A percentile compares a stretch with the other conserved stretches of the same genome.
phyloP scores from a whole-genome alignment of 257 asterid genomes.

The Rauvolfia tetraphylla region DNA sequence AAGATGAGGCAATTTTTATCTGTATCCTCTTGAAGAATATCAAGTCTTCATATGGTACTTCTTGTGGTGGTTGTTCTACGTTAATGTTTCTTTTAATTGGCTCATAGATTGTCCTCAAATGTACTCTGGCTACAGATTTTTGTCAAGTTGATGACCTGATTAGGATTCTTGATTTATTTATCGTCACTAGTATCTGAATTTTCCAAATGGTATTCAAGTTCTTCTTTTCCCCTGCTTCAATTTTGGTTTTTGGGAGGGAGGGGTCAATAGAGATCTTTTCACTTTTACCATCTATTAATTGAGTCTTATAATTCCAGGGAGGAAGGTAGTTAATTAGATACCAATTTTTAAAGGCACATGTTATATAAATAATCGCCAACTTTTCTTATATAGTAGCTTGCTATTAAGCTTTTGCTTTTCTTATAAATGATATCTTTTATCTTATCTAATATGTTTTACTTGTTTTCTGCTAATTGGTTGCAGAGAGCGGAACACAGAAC shows the following conservation, averaged over 20 bases:
- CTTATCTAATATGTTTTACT: slow-evolving; percentile 10
- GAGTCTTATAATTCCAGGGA: neutral
- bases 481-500: slow-evolving; percentile 80
- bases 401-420: neutral
- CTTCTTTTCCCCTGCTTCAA: too few species aligned
- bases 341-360: neutral
- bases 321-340: neutral
- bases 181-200: neutral
- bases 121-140: neutral
- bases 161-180: neutral
- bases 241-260: neutral
- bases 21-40: neutral
- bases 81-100: neutral
- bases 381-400: neutral
- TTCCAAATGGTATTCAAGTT: neutral
- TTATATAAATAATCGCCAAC: neutral
- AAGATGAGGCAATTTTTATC: neutral
- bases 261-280: neutral
- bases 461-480: slow-evolving; percentile 17
- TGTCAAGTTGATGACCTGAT: neutral
- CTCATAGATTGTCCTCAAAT: neutral
- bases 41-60: neutral
- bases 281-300: neutral
- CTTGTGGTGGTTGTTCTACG: neutral
- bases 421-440: neutral